Evolutionary conservation across 495 filamentous ascomycete species (phyloP).

Genomic region (Trichoderma asperelloides): DNA sequence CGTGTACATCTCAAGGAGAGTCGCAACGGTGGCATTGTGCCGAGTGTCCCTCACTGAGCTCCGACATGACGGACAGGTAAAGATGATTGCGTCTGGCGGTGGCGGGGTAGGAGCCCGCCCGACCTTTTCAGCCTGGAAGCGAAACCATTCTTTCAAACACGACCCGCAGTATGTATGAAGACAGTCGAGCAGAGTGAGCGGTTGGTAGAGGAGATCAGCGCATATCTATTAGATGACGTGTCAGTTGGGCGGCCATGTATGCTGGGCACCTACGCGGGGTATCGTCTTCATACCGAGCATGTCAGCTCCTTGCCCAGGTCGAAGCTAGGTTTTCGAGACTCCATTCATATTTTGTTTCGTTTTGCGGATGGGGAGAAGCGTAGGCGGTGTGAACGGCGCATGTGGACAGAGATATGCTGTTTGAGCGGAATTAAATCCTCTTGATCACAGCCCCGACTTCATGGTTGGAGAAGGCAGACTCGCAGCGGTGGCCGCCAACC

Average conservation of each 20-base stretch:
- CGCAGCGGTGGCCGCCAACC: neutral
- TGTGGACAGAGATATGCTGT: neutral
- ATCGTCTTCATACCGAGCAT: conserved; percentile 63
- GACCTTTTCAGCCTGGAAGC: conserved; percentile 41
- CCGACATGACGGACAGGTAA: conserved; percentile 91
- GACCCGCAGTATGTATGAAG: conserved; percentile 95
- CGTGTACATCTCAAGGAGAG: conserved; percentile 72
- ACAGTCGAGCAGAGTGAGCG: conserved; percentile 92
- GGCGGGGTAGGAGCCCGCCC: conserved; percentile 36
- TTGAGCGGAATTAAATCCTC: neutral
- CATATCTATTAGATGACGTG: conserved; percentile 58
- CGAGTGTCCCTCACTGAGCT: conserved; percentile 70
- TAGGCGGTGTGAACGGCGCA: neutral
- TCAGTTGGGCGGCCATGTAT: neutral
- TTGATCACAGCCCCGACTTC: neutral
- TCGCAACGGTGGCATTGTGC: conserved; percentile 76
- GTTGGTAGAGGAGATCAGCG: conserved; percentile 90
- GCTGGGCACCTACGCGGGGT: neutral
- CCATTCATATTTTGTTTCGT: conserved; percentile 6
- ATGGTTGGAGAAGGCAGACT: neutral
- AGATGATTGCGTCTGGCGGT: conserved; percentile 42
- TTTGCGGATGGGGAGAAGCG: neutral
- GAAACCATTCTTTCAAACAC: conserved; percentile 93
- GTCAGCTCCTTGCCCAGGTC: conserved; percentile 85
- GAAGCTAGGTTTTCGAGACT: conserved; percentile 24